These are phyloP conservation scores for Diaporthe batatas DNA, from an alignment of 2,329 filamentous ascomycete genomes.

Conservation along the genomic window DNA sequence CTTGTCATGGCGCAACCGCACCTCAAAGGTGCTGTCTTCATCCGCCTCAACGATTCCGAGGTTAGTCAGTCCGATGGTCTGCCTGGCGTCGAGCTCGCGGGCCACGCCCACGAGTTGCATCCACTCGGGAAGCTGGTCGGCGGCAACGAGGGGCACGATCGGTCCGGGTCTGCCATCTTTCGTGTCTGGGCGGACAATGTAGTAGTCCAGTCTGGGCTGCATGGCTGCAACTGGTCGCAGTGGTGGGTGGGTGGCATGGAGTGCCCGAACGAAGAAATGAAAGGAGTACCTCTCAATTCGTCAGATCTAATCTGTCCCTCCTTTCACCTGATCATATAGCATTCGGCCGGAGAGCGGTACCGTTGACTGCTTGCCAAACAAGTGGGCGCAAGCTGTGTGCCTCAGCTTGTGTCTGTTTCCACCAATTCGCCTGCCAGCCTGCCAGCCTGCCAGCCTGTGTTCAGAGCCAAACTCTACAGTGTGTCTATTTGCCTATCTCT, in stretches of 20 bases:
- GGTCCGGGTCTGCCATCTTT: conserved; percentile 47
- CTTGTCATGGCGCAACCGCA: conserved; percentile 44
- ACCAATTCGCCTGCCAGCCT: neutral
- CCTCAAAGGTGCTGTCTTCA: conserved; percentile 46
- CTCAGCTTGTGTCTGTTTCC: conserved; percentile 33
- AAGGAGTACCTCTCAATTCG: neutral
- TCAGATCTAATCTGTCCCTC: neutral
- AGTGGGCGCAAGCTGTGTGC: neutral
- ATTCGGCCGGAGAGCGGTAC: neutral
- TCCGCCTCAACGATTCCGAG: conserved; percentile 51
- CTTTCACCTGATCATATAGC: neutral
- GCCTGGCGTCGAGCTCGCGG: conserved; percentile 54
- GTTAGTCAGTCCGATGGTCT: conserved; percentile 56
- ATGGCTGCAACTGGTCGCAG: conserved; percentile 40
- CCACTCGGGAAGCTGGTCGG: conserved; percentile 64
- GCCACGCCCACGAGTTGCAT: conserved; percentile 59
- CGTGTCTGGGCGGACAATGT: conserved; percentile 58
- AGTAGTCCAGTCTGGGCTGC: conserved; percentile 53
- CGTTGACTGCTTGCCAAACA: conserved; percentile 9
- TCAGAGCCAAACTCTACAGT: neutral
- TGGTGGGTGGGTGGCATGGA: neutral
- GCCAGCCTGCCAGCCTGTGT: neutral
- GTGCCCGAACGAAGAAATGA: neutral
- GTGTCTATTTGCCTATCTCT: conserved; percentile 48
- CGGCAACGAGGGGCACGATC: conserved; percentile 67